Evolutionary conservation across 2,329 filamentous ascomycete genomes (phyloP), one percentile per base, ranked within the genome.

Genomic region (Cryphonectria naterciae): DNA sequence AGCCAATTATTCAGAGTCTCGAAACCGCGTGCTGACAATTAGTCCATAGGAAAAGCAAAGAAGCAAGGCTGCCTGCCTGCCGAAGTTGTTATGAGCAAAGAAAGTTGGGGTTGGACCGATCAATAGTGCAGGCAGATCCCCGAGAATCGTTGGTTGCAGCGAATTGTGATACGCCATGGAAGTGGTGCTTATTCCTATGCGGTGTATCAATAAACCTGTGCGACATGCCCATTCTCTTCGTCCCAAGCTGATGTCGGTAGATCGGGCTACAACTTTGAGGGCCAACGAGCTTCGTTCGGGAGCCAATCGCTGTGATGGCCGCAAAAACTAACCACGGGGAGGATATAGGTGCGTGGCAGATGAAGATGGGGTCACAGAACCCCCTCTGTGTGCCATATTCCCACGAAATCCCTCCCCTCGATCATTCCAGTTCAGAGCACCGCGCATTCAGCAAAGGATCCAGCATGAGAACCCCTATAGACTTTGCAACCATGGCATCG

Each of bases 381-480:
- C n/a, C 46, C 22, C 15, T 17, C 54, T 15, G 65, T 65, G 67
- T 61, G 67, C 69, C 67, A 37, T 25, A 19, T 63, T 25, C 65
- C 32, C 39, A 52, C 41, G 52, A 56, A 46, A 46, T 25, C 10
- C 41, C 19, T 22, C 52, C 46, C 22, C 17, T 56, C n/a, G 58
- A 64, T 6, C 15, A 54, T 19, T 15, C 41, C 22, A 32, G 43
- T 3, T 7, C 58, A 5, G 64, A 68, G 49, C 32, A 62, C 56
- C 66, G 35, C 35, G 22, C 22, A 35, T 63, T 58, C 22, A 61
- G 58, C 63, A 69, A 64, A 54, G 62, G 52, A 39, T 41, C 63
- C 2, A 65, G 35, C 32, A 49, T 32, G 22, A 65, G 25, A 43
- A 60, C 46, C 39, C 63, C n/a, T 17, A 72, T 65, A 52, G 43